Evolutionary conservation across 495 filamentous ascomycete species (phyloP).

Genomic region (Penicillium cinerascens): DNA sequence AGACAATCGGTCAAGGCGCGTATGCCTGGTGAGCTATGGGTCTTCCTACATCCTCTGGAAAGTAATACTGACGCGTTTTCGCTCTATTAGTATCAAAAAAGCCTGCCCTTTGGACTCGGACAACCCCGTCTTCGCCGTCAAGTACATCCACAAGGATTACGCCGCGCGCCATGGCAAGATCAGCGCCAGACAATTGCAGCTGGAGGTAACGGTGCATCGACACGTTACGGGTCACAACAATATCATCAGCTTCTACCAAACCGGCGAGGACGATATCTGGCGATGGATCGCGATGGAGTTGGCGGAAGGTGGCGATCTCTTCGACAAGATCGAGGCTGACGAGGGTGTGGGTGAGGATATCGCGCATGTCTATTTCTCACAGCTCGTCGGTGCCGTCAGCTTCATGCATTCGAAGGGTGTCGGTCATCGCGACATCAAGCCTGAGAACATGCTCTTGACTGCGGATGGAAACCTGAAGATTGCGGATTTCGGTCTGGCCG

Average conservation of each 20-base stretch:
- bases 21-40: slow-evolving; percentile 80
- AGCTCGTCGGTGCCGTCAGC: slow-evolving; percentile 83
- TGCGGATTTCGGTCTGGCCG: slow-evolving; percentile 93
- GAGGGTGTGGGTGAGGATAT: slow-evolving; percentile 88
- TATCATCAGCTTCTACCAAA: slow-evolving; percentile 86
- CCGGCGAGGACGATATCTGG: slow-evolving; percentile 86
- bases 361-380: slow-evolving; percentile 92
- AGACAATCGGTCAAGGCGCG: slow-evolving; percentile 92
- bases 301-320: slow-evolving; percentile 92
- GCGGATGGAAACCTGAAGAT: slow-evolving; percentile 86
- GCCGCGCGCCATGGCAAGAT: slow-evolving; percentile 85
- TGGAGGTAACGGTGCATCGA: slow-evolving; percentile 85
- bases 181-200: slow-evolving; percentile 76
- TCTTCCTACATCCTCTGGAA: background rate
- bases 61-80: slow-evolving; percentile 5
- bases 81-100: slow-evolving; percentile 76
- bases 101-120: slow-evolving; percentile 66
- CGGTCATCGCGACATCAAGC: slow-evolving; percentile 86
- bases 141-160: slow-evolving; percentile 97
- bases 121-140: slow-evolving; percentile 87
- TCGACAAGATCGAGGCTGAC: slow-evolving; percentile 99
- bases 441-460: slow-evolving; percentile 83
- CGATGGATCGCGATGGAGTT: slow-evolving; percentile 98
- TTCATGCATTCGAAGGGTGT: slow-evolving; percentile 94
- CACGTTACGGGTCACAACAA: slow-evolving; percentile 86